Evolutionary conservation across 371 early-diverging fungal species (phyloP).

Genomic region (Syncephalastrum monosporum): DNA sequence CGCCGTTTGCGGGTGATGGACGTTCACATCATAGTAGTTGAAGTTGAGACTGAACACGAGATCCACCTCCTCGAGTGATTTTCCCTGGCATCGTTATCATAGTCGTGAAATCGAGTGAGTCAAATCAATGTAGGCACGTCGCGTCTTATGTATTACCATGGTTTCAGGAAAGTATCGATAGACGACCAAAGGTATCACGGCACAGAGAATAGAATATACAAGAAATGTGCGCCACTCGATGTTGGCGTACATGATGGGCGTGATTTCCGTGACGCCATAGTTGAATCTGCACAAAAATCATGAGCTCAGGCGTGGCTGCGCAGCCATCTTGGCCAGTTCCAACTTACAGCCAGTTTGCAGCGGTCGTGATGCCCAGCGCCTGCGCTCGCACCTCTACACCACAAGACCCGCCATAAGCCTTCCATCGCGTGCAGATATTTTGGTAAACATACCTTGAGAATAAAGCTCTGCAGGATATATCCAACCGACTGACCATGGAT

Average conservation of each 20-base stretch:
- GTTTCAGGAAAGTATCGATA: slow-evolving; percentile 84
- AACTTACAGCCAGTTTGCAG: slow-evolving; percentile 77
- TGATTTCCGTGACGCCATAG: slow-evolving; percentile 62
- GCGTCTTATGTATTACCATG: slow-evolving; percentile 40
- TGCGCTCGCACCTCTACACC: slow-evolving; percentile 69
- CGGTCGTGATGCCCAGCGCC: slow-evolving; percentile 84
- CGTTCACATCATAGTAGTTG: slow-evolving; percentile 41
- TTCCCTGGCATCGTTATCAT: slow-evolving; percentile 27
- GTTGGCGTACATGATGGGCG: slow-evolving; percentile 61
- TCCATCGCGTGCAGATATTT: not conserved
- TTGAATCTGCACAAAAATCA: slow-evolving; percentile 42
- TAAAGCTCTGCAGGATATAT: slow-evolving; percentile 90
- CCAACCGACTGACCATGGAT: slow-evolving; percentile 72
- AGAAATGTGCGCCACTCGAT: slow-evolving; percentile 66
- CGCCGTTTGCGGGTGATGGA: slow-evolving; percentile 50
- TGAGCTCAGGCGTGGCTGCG: too few relatives aligned
- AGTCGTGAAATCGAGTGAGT: not conserved
- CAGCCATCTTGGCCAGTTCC: too few relatives aligned
- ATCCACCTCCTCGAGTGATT: slow-evolving; percentile 52
- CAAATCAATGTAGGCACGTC: too few relatives aligned
- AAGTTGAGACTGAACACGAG: slow-evolving; percentile 45
- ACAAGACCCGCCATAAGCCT: not conserved
- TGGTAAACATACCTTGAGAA: slow-evolving; percentile 51
- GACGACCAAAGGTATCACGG: slow-evolving; percentile 55
- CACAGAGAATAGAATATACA: slow-evolving; percentile 64